phyloP scores from a whole-genome alignment of 805 yeast genomes.

The Metschnikowia koreensis region DNA sequence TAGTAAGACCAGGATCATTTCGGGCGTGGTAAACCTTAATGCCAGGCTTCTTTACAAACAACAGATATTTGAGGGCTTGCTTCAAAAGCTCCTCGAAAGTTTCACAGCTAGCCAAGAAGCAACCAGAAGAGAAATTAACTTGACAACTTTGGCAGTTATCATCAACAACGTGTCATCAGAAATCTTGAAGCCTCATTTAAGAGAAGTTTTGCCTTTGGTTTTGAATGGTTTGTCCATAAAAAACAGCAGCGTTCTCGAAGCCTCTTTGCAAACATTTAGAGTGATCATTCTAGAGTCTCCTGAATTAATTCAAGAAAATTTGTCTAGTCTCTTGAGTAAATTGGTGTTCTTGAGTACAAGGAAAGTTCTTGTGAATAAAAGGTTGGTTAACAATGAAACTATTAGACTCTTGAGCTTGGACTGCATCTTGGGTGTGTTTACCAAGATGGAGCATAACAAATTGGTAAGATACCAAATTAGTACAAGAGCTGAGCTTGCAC shows the following conservation, averaged over 20 bases:
- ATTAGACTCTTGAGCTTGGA: slow-evolving; percentile 58
- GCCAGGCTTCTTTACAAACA: slow-evolving; percentile 77
- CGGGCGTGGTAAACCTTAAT: slow-evolving; percentile 52
- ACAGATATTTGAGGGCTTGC: slow-evolving; percentile 59
- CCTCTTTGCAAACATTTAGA: slow-evolving; percentile 59
- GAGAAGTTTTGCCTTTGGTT: slow-evolving; percentile 66
- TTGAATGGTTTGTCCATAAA: slow-evolving; percentile 57
- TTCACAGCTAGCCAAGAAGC: slow-evolving; percentile 28
- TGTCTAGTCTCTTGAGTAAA: slow-evolving; percentile 56
- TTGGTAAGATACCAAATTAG: slow-evolving; percentile 51
- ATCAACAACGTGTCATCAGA: slow-evolving; percentile 62
- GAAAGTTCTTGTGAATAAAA: slow-evolving; percentile 15
- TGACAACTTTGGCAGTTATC: slow-evolving; percentile 66
- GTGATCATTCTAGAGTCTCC: slow-evolving; percentile 55
- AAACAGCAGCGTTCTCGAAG: slow-evolving; percentile 50
- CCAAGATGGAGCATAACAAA: slow-evolving; percentile 31
- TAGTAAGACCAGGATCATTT: slow-evolving; percentile 32
- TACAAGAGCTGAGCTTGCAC: slow-evolving; percentile 47
- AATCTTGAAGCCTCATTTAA: slow-evolving; percentile 63
- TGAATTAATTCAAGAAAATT: slow-evolving; percentile 49
- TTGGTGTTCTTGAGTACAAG: slow-evolving; percentile 40
- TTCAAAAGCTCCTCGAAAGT: slow-evolving; percentile 53
- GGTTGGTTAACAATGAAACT: slow-evolving; percentile 37
- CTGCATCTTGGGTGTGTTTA: slow-evolving; percentile 47
- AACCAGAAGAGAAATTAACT: slow-evolving; percentile 46